Conservation (phyloP, 805 yeast species). For the Kuraishia hungarica region DNA sequence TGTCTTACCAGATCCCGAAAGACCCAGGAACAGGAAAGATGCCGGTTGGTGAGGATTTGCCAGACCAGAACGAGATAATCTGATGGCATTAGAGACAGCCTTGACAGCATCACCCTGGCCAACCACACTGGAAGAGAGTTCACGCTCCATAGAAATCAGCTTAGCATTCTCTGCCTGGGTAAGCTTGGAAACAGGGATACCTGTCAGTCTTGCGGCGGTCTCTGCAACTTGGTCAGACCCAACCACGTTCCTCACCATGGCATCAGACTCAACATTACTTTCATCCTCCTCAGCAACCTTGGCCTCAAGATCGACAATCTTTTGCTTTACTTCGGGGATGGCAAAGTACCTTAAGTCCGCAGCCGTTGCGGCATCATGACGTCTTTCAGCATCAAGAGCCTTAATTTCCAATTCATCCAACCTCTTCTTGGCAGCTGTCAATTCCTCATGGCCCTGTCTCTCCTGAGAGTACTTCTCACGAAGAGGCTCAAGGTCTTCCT, state of each 20-base stretch:
- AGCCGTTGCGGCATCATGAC: conserved; percentile 88
- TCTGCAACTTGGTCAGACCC: conserved; percentile 51
- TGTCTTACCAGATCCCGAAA: conserved; percentile 97
- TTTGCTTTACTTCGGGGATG: conserved; percentile 80
- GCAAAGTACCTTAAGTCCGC: conserved; percentile 97
- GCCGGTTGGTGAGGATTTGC: conserved; percentile 97
- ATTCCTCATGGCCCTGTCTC: conserved; percentile 83
- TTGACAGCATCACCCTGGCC: conserved; percentile 95
- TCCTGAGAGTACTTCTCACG: conserved; percentile 82
- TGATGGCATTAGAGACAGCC: conserved; percentile 91
- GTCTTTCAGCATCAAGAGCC: conserved; percentile 95
- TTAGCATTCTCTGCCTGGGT: conserved; percentile 93
- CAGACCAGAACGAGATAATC: conserved; percentile 88
- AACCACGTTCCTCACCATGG: conserved; percentile 82
- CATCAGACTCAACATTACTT: conserved; percentile 33
- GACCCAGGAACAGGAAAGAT: conserved; percentile 87
- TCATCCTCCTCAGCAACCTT: conserved; percentile 68
- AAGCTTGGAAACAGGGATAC: conserved; percentile 91
- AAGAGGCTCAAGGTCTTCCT: conserved; percentile 78
- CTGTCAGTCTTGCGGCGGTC: conserved; percentile 91
- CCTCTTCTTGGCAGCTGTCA: conserved; percentile 82
- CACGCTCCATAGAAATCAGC: conserved; percentile 90
- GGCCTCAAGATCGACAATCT: conserved; percentile 67
- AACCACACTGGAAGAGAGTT: conserved; percentile 73
- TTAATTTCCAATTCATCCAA: conserved; percentile 88